Conservation (phyloP, 129 eudicot genomes). For the Heracleum sosnowskyi region DNA sequence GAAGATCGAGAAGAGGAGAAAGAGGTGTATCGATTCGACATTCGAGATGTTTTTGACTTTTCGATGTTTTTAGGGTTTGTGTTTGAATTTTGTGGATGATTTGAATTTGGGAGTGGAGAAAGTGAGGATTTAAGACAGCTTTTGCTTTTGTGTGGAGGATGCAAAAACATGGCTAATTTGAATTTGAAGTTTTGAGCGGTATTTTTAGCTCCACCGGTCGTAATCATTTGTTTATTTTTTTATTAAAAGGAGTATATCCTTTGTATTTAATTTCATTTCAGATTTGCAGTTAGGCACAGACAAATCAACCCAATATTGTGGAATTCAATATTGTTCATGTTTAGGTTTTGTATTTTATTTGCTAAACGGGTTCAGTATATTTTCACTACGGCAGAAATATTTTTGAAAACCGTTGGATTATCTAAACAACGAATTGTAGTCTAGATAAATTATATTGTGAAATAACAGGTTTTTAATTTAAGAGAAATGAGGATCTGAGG, state of each 20-base stretch:
- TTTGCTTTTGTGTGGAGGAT: neutral
- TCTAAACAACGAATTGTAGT: too few relatives aligned
- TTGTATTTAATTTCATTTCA: neutral
- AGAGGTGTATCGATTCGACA: slow-evolving; percentile 51
- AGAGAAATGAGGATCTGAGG: too few relatives aligned
- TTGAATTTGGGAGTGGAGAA: neutral
- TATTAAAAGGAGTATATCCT: too few relatives aligned
- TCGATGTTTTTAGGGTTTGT: neutral
- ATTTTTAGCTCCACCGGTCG: neutral
- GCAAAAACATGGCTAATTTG: neutral
- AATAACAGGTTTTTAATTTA: too few relatives aligned
- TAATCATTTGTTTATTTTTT: neutral
- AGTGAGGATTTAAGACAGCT: neutral
- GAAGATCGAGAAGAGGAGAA: slow-evolving; percentile 34
- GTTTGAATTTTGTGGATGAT: neutral
- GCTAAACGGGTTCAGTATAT: too few relatives aligned
- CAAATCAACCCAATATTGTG: neutral
- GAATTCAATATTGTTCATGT: too few relatives aligned
- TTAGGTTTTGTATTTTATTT: too few relatives aligned
- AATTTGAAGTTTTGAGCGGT: slow-evolving; percentile 6
- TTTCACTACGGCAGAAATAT: too few relatives aligned
- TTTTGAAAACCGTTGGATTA: too few relatives aligned
- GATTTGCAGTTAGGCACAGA: neutral
- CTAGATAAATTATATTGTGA: too few relatives aligned
- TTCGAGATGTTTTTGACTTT: slow-evolving; percentile 15